Evolutionary conservation across 805 yeast genomes (phyloP).

Genomic region (Kockiozyma suomiensis): DNA sequence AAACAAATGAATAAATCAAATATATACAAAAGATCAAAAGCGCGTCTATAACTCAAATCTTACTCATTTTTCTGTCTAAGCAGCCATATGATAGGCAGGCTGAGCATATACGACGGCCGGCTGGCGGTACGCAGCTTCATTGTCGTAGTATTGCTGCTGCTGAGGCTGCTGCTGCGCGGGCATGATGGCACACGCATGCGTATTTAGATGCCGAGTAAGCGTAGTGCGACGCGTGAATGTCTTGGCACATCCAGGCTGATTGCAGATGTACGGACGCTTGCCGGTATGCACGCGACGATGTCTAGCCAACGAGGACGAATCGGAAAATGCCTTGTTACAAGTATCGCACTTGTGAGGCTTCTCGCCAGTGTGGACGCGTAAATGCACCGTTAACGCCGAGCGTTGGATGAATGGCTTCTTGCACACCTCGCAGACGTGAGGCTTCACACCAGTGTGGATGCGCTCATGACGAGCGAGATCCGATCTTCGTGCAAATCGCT

Average conservation of each 20-base stretch:
- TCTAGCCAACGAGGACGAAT: conserved; percentile 62
- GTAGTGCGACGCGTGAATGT: conserved; percentile 71
- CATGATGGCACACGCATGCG: conserved; percentile 48
- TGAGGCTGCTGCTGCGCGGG: conserved; percentile 12
- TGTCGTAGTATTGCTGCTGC: conserved; percentile 6
- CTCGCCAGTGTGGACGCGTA: conserved; percentile 80
- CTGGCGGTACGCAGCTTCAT: conserved; percentile 16
- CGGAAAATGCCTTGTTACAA: conserved; percentile 38
- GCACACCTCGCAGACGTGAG: conserved; percentile 56
- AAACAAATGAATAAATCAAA: no score
- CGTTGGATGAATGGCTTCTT: conserved; percentile 80
- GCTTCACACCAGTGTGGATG: conserved; percentile 55
- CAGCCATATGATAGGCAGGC: conserved; percentile 19
- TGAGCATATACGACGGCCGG: conserved; percentile 3
- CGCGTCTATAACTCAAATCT: no score
- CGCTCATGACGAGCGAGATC: conserved; percentile 80
- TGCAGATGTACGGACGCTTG: conserved; percentile 50
- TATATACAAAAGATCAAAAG: not conserved
- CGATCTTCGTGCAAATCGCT: conserved; percentile 71
- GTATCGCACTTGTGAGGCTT: conserved; percentile 63
- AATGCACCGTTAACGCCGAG: conserved; percentile 77
- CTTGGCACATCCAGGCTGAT: conserved; percentile 66
- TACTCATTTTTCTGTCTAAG: no score
- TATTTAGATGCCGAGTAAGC: conserved; percentile 69
- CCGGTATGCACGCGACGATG: conserved; percentile 69